These are phyloP conservation scores for Neurospora pannonica DNA, from an alignment of 495 filamentous ascomycete genomes.

Conservation along the genomic window DNA sequence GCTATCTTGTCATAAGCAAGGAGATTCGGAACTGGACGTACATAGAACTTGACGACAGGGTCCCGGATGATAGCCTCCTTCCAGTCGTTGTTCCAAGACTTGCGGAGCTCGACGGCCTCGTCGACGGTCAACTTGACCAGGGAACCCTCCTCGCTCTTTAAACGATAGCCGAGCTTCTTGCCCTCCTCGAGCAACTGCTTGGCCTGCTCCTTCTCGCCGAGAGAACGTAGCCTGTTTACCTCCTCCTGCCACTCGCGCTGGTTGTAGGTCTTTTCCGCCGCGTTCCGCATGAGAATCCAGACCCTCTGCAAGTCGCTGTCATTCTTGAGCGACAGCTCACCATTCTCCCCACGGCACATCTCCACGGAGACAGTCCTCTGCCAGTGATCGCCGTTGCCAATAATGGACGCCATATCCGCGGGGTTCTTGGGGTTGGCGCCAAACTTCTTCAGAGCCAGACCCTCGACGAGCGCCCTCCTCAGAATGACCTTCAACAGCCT, in stretches of 20 bases:
- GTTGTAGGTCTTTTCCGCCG: not conserved
- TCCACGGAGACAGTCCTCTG: constrained; percentile 8
- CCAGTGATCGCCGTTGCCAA: not conserved
- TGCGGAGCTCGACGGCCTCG: constrained; percentile 18
- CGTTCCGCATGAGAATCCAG: constrained; percentile 1
- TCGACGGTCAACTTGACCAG: constrained; percentile 8
- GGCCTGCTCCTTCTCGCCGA: constrained; percentile 1
- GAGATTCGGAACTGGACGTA: constrained; percentile 11
- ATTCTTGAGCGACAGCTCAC: constrained; percentile 15
- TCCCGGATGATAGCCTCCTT: constrained; percentile 46
- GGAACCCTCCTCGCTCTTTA: not conserved
- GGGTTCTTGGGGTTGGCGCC: constrained; percentile 20
- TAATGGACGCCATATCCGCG: constrained; percentile 3
- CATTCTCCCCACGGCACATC: constrained; percentile 10
- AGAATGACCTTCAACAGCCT: constrained; percentile 36
- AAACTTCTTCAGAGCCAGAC: constrained; percentile 38
- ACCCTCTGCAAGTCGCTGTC: constrained; percentile 1
- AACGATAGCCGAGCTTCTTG: not conserved
- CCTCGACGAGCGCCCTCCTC: constrained; percentile 54
- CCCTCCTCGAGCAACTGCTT: not conserved
- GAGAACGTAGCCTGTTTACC: not conserved
- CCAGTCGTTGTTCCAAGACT: constrained; percentile 40
- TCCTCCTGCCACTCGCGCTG: not conserved
- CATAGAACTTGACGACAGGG: constrained; percentile 60
- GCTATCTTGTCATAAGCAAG: too few species aligned